Base-by-base conservation (phyloP, 2,329 filamentous ascomycete species). In the Ophiostoma ips region DNA sequence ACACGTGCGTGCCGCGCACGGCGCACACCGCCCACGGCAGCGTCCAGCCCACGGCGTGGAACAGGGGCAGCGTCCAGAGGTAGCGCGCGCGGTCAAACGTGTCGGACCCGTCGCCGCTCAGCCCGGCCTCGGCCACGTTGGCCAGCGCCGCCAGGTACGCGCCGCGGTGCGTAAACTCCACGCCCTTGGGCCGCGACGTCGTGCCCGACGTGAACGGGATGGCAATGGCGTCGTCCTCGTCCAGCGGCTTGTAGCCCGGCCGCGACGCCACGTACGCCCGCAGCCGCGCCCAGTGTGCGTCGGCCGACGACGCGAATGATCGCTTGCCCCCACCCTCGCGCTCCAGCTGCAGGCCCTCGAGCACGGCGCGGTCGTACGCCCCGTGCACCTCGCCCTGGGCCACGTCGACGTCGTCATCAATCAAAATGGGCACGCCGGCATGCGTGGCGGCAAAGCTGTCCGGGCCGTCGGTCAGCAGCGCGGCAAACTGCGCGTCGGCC, bases 151-250 rank as follows among this genome's bases (percentile, higher is more conserved):
- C 90, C 12, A 98, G 72, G 61, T 96, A 98, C 8, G 79, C 80
- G 4, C 89, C 85, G 44, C 92, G 77, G 64, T 96, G 87, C 1
- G 87, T 95, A 61, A 84, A 95, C 50, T 94, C 81, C 3, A 95
- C 90, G 5, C 92, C 92, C 64, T 98, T 96, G 2, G 92, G 92
- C 30, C 77, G 73, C 1, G 89, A 88, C 0, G 92, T 96, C 1
- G 92, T 96, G 4, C 90, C 90, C 28, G 84, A 92, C 0, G 92
- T 98, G 64, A 96, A 96, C 1, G 90, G 87, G 50, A 98, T 79
- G 3, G 89, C 87, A 53, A 96, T 75, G 57, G 87, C 75, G 53
- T 79, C 80, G 57, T 95, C 83, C 63, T 98, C 92, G 58, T 87
- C 75, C 1, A 72, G 68, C 3, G 76, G 76, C 56, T 21, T 38